Base-by-base conservation (phyloP, 805 yeast genomes). In the Metschnikowia anglica region DNA sequence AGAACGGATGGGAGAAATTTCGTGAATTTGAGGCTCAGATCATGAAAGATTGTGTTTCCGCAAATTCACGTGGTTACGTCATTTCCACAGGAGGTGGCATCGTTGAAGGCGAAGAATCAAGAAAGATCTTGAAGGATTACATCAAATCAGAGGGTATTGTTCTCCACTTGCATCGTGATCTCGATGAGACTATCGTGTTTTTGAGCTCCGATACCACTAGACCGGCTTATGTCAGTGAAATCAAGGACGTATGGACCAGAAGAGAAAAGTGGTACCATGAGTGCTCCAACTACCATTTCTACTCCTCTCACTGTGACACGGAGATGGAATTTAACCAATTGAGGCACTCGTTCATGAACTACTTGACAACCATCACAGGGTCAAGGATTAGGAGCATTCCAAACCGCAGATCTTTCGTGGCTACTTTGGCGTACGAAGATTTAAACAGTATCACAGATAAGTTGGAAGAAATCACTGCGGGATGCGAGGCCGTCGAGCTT, bases 1-100 rank as follows among this genome's bases (percentile, higher is more conserved):
- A 65, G 25, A 55, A 81, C 40, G 90, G 96, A 8, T 93, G 99
- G 99, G 90, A 80, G n/a, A 76, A 68, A 18, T 93, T 93, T 74
- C 80, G 99, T 47, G 68, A 61, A 20, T 64, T 70, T 40, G 99
- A 93, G 62, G 61, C 72, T 4, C 67, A 65, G 31, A 66, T 85
- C 32, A 76, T 86, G 48, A 63, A 73, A 37, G 76, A 78, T 35
- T 68, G 74, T 23, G 49, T 85, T 15, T 49, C 60, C 2, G 61
- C 70, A 23, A 59, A 62, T 48, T 43, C 65, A 5, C 56, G 55
- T 15, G 84, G 84, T 4, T 72, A 81, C 55, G 85, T 91, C 17
- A 75, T 91, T 41, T 87, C 98, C 0, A 87, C 97, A 37, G 99
- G 99, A 25, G 99, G 99, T 33, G 99, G 99, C 8, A 73, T 93